Percentiles rank a stretch among this genome's conserved stretches.
Conservation (phyloP, 495 filamentous ascomycete genomes). For the Lasiosphaeris hirsuta region DNA sequence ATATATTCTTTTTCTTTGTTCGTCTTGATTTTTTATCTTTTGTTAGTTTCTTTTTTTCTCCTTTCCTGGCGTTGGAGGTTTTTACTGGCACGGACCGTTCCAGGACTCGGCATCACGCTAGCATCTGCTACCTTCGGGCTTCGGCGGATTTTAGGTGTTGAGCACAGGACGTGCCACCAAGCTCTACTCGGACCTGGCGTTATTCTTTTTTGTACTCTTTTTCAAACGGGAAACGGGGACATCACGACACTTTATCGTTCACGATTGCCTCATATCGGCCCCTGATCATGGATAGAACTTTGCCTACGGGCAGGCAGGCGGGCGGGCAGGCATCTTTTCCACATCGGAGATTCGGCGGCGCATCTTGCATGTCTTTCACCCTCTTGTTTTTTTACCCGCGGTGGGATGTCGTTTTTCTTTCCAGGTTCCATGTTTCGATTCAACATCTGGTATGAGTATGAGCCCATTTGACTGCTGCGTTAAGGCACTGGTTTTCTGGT, state of each 20-base stretch:
- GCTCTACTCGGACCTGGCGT: conserved; percentile 10
- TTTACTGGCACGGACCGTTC: conserved; percentile 3
- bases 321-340: not conserved
- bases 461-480: conserved; percentile 22
- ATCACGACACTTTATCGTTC: not conserved
- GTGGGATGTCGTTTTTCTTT: conserved; percentile 6
- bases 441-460: conserved; percentile 23
- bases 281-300: conserved; percentile 1
- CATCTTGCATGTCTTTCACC: conserved; percentile 1
- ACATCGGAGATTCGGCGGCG: not conserved
- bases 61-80: conserved; percentile 16
- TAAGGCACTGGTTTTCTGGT: conserved; percentile 13
- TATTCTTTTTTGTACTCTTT: not conserved
- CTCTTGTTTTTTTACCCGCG: not conserved
- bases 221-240: not conserved
- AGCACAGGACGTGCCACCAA: not conserved
- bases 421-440: conserved; percentile 18
- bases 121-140: not conserved
- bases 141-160: conserved; percentile 2
- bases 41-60: conserved; percentile 2
- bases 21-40: conserved; percentile 6
- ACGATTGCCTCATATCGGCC: not conserved
- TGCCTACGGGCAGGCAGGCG: not conserved
- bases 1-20: conserved; percentile 10
- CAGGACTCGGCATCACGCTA: not conserved